Percentiles rank a stretch among this genome's conserved stretches.
These are phyloP conservation scores for Leccinum griseonigrum DNA, from an alignment of 1,284 basidiomycete genomes.

Conservation along the genomic window DNA sequence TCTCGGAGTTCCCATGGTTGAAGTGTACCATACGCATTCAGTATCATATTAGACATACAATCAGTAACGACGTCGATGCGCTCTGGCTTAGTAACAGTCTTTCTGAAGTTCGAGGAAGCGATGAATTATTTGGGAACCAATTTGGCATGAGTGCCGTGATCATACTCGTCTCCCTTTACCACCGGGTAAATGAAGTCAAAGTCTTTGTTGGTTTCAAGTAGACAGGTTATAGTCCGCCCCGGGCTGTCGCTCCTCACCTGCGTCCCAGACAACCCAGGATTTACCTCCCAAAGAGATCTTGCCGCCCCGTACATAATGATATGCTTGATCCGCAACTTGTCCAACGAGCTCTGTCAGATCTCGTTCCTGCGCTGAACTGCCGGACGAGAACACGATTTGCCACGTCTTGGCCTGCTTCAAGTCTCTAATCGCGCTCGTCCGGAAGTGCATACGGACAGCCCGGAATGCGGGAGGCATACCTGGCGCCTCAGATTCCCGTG, in stretches of 20 bases:
- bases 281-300: constrained; percentile 11
- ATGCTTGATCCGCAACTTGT: constrained; percentile 1
- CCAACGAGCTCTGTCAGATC: constrained; percentile 16
- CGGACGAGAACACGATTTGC: constrained; percentile 18
- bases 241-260: constrained; percentile 1
- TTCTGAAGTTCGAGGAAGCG: neutral
- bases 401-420: neutral
- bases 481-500: constrained; percentile 9
- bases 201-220: neutral
- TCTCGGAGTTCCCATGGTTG: neutral
- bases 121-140: neutral
- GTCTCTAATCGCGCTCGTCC: neutral
- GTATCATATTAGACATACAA: constrained; percentile 11
- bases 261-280: constrained; percentile 22
- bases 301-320: neutral
- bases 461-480: constrained; percentile 6
- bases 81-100: neutral
- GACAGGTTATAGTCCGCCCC: neutral
- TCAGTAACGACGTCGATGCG: neutral
- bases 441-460: constrained; percentile 24
- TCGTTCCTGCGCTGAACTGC: constrained; percentile 12
- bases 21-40: constrained; percentile 14
- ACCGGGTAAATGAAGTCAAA: too few relatives aligned
- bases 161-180: too few relatives aligned
- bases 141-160: too few relatives aligned